Evolutionary conservation across 164 flowering plant species (phyloP).

Genomic region (Vitis rupestris): DNA sequence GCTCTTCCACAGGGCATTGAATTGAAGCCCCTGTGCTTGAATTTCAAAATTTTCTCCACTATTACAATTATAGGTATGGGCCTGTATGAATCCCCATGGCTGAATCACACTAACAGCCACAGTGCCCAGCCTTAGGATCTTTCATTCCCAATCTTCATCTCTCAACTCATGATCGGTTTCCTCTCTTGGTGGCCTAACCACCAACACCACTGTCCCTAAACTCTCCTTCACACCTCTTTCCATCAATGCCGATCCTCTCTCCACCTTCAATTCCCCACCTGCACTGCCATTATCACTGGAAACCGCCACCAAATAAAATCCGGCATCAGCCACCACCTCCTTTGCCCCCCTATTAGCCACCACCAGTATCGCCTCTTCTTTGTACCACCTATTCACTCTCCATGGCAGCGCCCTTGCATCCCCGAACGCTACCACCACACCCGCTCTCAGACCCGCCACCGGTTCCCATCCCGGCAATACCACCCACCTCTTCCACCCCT

Average conservation of each 20-base stretch:
- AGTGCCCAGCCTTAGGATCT: background rate
- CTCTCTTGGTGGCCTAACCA: conserved; percentile 84
- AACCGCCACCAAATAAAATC: conserved; percentile 54
- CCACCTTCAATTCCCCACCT: conserved; percentile 53
- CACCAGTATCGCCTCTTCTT: conserved; percentile 74
- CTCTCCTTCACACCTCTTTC: conserved; percentile 52
- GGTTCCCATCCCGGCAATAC: conserved; percentile 83
- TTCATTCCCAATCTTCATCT: conserved; percentile 88
- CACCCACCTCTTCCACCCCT: conserved; percentile 83
- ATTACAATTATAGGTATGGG: background rate
- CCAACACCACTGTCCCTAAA: conserved; percentile 73
- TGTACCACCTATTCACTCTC: conserved; percentile 68
- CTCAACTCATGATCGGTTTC: conserved; percentile 51
- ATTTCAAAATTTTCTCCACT: background rate
- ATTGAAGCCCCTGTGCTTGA: background rate
- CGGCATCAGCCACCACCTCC: conserved; percentile 55
- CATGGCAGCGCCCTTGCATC: conserved; percentile 83
- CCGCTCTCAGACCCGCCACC: conserved; percentile 42
- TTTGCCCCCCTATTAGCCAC: conserved; percentile 61
- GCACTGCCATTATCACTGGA: conserved; percentile 13
- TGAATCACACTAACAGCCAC: background rate
- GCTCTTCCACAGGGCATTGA: conserved; percentile 1
- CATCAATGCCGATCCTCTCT: conserved; percentile 62
- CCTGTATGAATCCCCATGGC: conserved; percentile 8
- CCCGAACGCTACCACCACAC: conserved; percentile 60